Percentiles rank a stretch among this genome's conserved stretches.
phyloP scores from a whole-genome alignment of 345 rosid species.

The Turnera subulata region DNA sequence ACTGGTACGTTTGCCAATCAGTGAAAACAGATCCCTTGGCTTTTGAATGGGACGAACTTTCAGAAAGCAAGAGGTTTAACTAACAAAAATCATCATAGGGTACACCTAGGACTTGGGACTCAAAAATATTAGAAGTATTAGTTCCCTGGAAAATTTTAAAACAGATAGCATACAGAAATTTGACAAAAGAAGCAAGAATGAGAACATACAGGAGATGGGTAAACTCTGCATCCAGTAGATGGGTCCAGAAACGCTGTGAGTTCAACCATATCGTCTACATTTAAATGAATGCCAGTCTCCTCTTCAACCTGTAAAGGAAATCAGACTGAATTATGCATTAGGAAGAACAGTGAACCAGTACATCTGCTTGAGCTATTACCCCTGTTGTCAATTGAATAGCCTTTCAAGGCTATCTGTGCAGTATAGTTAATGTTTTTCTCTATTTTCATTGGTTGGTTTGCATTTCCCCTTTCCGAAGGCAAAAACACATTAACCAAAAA shows the following conservation, averaged over 20 bases:
- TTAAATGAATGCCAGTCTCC: constrained; percentile 74
- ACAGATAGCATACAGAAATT: too few species aligned
- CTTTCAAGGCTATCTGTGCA: background rate
- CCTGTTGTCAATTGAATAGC: background rate
- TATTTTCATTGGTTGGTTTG: too few species aligned
- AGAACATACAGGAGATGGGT: constrained; percentile 71
- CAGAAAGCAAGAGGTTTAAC: too few species aligned
- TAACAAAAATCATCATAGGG: too few species aligned
- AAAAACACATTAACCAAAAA: too few species aligned
- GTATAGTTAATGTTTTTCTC: too few species aligned
- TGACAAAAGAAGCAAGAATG: background rate
- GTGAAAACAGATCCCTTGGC: too few species aligned
- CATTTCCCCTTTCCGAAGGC: too few species aligned
- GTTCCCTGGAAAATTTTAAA: too few species aligned
- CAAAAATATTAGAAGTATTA: too few species aligned
- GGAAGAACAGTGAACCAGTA: background rate
- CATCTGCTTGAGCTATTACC: background rate
- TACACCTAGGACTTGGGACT: too few species aligned
- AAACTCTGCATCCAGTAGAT: constrained; percentile 57
- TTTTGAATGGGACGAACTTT: too few species aligned
- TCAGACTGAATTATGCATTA: background rate
- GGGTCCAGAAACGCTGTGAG: constrained; percentile 79
- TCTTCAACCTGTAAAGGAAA: constrained; percentile 63
- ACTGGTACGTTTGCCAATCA: background rate
- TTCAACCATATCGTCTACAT: constrained; percentile 68